phyloP scores from a whole-genome alignment of 2,329 filamentous ascomycete genomes.

The Cercospora citrullina region DNA sequence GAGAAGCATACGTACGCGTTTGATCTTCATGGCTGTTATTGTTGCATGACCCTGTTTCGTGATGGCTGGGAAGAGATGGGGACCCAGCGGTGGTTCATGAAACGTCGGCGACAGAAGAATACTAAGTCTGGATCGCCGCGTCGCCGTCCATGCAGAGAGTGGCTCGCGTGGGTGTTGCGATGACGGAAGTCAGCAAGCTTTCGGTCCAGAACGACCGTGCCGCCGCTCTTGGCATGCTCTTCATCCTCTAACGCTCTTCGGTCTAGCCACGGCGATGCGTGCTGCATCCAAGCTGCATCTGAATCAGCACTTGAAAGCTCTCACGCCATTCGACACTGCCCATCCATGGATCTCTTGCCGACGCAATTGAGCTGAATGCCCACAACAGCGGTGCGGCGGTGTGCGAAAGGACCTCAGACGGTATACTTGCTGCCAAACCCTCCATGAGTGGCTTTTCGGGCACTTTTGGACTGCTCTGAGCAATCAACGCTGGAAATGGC shows the following conservation, averaged over 20 bases:
- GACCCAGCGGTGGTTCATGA: neutral
- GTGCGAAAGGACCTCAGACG: neutral
- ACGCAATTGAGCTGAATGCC: neutral
- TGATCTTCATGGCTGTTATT: constrained; percentile 35
- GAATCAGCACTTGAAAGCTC: constrained; percentile 8
- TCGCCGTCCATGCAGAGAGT: constrained; percentile 2
- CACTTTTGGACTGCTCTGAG: constrained; percentile 5
- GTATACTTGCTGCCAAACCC: neutral
- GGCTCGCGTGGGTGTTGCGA: neutral
- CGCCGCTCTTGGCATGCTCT: neutral
- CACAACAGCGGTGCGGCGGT: neutral
- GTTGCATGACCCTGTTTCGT: neutral
- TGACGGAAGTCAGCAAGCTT: constrained; percentile 4
- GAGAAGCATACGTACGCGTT: constrained; percentile 28
- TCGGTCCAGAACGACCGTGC: neutral
- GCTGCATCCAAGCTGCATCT: neutral
- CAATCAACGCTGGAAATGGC: constrained; percentile 24
- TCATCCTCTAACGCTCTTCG: neutral
- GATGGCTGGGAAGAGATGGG: neutral
- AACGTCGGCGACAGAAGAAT: neutral
- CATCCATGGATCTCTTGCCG: neutral
- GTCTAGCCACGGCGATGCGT: constrained; percentile 3
- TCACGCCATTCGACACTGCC: constrained; percentile 13
- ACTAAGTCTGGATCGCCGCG: neutral
- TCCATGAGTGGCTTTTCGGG: constrained; percentile 1